These are phyloP conservation scores for Puccinellia tenuiflora DNA, from an alignment of 176 grass and related monocot genomes.

Conservation along the genomic window DNA sequence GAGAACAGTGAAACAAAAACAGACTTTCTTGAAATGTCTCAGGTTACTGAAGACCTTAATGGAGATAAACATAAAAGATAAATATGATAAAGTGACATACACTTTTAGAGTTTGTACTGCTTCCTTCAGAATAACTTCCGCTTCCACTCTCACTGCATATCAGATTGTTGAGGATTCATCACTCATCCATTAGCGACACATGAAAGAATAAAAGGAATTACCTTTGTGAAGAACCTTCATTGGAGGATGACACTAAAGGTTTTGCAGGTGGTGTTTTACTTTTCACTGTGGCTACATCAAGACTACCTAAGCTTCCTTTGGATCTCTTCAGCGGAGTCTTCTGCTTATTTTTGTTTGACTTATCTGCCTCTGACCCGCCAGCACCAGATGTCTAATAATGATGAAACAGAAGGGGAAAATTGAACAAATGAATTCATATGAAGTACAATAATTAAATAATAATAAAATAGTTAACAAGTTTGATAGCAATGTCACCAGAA, in stretches of 20 bases:
- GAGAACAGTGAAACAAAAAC: neutral
- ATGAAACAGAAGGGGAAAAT: neutral
- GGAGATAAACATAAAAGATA: neutral
- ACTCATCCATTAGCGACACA: neutral
- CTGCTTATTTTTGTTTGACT: conserved; percentile 45
- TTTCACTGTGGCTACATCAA: conserved; percentile 36
- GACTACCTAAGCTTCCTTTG: conserved; percentile 55
- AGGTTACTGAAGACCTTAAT: neutral
- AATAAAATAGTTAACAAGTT: conserved; percentile 5
- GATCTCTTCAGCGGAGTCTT: conserved; percentile 47
- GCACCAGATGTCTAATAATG: conserved; percentile 41
- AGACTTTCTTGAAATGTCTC: conserved; percentile 8
- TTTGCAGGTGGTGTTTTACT: conserved; percentile 39
- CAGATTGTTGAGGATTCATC: conserved; percentile 9
- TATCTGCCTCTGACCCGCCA: conserved; percentile 43
- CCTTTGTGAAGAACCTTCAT: conserved; percentile 56
- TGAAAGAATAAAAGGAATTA: conserved; percentile 21
- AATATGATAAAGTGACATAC: conserved; percentile 27
- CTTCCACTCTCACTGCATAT: conserved; percentile 59
- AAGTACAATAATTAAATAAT: neutral
- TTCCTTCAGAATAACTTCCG: conserved; percentile 43
- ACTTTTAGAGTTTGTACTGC: conserved; percentile 62
- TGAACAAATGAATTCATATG: conserved; percentile 4
- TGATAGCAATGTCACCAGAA: neutral
- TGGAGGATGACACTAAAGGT: conserved; percentile 42